phyloP scores from a whole-genome alignment of 1,284 basidiomycete species.

The Ganoderma sinense region DNA sequence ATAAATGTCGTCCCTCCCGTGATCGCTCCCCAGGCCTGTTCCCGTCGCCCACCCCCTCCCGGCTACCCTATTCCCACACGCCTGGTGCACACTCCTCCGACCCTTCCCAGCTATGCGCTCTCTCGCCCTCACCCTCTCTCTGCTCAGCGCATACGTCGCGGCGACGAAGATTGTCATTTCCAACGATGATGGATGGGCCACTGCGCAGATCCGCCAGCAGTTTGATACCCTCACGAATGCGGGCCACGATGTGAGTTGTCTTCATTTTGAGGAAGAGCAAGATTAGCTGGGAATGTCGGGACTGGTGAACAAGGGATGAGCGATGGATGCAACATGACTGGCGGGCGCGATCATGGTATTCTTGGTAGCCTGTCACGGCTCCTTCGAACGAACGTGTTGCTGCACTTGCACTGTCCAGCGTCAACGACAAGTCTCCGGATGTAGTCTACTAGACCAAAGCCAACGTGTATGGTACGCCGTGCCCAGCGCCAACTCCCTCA shows the following conservation, averaged over 20 bases:
- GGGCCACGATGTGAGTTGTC: slow-evolving; percentile 41
- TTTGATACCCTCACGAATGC: slow-evolving; percentile 43
- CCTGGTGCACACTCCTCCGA: neutral
- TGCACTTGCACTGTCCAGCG: too few species aligned
- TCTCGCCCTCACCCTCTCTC: slow-evolving; percentile 6
- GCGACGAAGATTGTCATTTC: slow-evolving; percentile 39
- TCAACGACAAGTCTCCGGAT: too few species aligned
- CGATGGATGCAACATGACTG: too few species aligned
- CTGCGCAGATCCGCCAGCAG: slow-evolving; percentile 49
- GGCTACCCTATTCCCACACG: neutral
- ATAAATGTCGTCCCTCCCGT: neutral
- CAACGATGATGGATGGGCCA: slow-evolving; percentile 51
- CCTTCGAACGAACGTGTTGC: too few species aligned
- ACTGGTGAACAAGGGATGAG: too few species aligned
- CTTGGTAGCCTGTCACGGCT: too few species aligned
- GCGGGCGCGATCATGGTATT: too few species aligned
- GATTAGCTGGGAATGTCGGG: too few species aligned
- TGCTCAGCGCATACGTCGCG: slow-evolving; percentile 14
- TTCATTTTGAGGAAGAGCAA: neutral
- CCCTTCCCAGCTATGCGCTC: slow-evolving; percentile 15
- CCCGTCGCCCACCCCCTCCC: neutral
- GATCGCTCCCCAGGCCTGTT: neutral
- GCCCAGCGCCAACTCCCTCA: too few species aligned
- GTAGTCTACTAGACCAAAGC: too few species aligned
- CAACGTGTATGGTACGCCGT: too few species aligned